Evolutionary conservation across 495 filamentous ascomycete genomes (phyloP).

Genomic region (Daldinia grandis): DNA sequence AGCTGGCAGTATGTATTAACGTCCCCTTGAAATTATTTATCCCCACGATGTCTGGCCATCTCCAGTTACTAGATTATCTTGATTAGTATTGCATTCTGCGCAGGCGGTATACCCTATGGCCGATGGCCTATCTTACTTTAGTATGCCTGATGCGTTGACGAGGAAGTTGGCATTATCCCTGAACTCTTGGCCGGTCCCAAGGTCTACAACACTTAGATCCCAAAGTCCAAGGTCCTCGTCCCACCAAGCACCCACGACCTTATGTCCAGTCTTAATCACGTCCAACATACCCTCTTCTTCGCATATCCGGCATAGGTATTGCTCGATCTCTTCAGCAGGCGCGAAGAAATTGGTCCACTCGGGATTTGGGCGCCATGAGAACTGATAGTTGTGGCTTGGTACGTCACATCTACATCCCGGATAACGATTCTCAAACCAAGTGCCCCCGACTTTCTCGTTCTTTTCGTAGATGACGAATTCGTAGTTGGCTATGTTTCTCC

Average conservation of each 20-base stretch:
- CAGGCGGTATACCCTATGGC: not conserved
- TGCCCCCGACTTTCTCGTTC: constrained; percentile 71
- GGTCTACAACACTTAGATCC: constrained; percentile 59
- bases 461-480: constrained; percentile 80
- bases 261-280: constrained; percentile 55
- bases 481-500: constrained; percentile 53
- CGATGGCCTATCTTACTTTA: constrained; percentile 57
- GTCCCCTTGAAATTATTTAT: constrained; percentile 58
- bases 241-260: constrained; percentile 53
- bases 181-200: constrained; percentile 54
- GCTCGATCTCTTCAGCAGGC: constrained; percentile 63
- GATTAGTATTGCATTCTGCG: constrained; percentile 33
- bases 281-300: constrained; percentile 64
- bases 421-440: constrained; percentile 68
- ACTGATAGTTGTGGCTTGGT: constrained; percentile 64
- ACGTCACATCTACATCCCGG: constrained; percentile 65
- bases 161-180: constrained; percentile 63
- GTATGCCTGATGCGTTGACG: constrained; percentile 64
- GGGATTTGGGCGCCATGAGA: constrained; percentile 64
- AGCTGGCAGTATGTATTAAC: constrained; percentile 67
- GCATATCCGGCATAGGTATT: constrained; percentile 64
- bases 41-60: constrained; percentile 64
- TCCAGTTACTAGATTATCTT: constrained; percentile 62
- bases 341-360: constrained; percentile 70
- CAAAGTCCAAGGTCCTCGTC: constrained; percentile 56